Base-by-base conservation (phyloP, 345 rosid species). In the Eucalyptus sp. region DNA sequence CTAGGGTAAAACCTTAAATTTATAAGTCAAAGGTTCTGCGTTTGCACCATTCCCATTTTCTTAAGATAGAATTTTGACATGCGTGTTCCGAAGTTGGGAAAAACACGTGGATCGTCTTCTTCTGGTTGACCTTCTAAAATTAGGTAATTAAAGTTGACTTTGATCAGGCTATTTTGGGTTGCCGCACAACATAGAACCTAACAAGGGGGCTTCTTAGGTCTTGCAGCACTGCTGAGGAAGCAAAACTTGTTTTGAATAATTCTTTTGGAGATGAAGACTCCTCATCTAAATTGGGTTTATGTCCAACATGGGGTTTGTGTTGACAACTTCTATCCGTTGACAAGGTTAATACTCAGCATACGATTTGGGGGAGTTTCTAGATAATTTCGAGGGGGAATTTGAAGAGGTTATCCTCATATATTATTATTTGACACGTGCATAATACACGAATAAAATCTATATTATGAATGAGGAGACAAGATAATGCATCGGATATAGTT, bases 361-460 rank as follows among this genome's bases (percentile, higher is more conserved):
- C 0, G 14, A 41, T 76, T 16, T 18, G 27, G 48, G 48, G 25
- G 27, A 76, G 83, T 76, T 76, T 76, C 46, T 37, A 1, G 1
- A 37, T 71, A 20, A 71, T 18, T 10, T 20, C 14, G 0, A 18
- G 3, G 4, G 46, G 14, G 83, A 25, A 20, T 20, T 37, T 2
- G 3, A 43, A 37, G 27, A 14, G 0, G 1, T 20, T 10, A 37
- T 18, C 18, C 25, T 33, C 44, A 9, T 16, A 10, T 71, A 17
- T 22, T 9, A 71, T 71, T 11, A 76, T 18, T 1, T 20, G 8
- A 6, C 8, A 20, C 0, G 8, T 76, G 46, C 1, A 76, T 37
- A 3, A 1, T 20, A 41, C 3, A 41, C 0, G 15, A 4, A 25
- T 41, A 43, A 76, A 41, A 0, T 41, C 0, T 2, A 2, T 6